Evolutionary conservation across 495 filamentous ascomycete species (phyloP).

Genomic region (Daldinia concentrica): DNA sequence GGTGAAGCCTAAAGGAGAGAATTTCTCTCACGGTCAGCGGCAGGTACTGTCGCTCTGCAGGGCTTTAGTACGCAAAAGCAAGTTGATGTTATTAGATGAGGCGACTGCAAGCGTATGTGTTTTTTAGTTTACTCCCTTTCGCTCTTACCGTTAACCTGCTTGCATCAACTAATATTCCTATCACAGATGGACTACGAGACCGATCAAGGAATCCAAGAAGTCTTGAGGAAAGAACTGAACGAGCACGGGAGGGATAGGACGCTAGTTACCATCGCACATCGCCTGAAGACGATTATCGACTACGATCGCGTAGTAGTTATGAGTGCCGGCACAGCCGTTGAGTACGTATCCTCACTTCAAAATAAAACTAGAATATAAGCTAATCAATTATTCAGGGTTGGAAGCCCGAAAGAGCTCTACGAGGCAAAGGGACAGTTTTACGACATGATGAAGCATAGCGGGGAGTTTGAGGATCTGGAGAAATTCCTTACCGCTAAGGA

Average conservation of each 20-base stretch:
- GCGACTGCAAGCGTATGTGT: slow-evolving; percentile 60
- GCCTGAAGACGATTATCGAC: slow-evolving; percentile 60
- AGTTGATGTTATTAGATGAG: slow-evolving; percentile 66
- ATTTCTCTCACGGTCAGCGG: slow-evolving; percentile 66
- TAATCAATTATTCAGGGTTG: slow-evolving; percentile 48
- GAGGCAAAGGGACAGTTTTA: slow-evolving; percentile 56
- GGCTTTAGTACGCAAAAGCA: slow-evolving; percentile 62
- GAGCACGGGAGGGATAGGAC: slow-evolving; percentile 54
- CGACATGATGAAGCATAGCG: slow-evolving; percentile 61
- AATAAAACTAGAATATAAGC: neutral
- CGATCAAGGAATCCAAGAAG: slow-evolving; percentile 60
- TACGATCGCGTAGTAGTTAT: slow-evolving; percentile 62
- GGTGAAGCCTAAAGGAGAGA: slow-evolving; percentile 61
- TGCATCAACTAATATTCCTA: neutral
- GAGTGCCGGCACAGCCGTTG: slow-evolving; percentile 54
- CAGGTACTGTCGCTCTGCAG: slow-evolving; percentile 67
- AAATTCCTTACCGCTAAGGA: slow-evolving; percentile 31
- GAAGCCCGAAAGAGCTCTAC: slow-evolving; percentile 57
- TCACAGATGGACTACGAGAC: slow-evolving; percentile 62
- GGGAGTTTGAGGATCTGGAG: slow-evolving; percentile 59
- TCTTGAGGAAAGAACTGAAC: slow-evolving; percentile 54
- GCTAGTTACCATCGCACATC: slow-evolving; percentile 61
- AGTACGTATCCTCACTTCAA: slow-evolving; percentile 38
- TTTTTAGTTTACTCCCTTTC: neutral
- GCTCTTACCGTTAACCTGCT: neutral